Conservation (phyloP, 169 alveolate genomes). For the Ichthyophthirius multifiliis region DNA sequence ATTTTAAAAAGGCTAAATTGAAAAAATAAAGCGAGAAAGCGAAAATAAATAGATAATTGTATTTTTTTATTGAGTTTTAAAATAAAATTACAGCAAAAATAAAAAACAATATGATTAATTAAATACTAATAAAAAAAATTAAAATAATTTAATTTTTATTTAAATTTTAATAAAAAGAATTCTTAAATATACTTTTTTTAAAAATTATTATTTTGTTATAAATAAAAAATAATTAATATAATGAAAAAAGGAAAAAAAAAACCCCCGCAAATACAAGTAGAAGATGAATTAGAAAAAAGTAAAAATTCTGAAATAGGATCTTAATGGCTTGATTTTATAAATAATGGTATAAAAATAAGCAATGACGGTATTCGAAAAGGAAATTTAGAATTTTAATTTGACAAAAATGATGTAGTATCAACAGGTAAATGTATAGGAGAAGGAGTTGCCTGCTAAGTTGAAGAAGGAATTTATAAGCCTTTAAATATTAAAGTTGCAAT, state of each 20-base stretch:
- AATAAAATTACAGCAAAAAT: too few species aligned
- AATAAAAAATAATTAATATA: too few species aligned
- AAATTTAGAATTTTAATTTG: neutral
- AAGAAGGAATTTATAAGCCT: slow-evolving; percentile 39
- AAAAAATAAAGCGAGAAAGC: too few species aligned
- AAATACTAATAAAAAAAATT: too few species aligned
- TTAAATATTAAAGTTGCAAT: slow-evolving; percentile 41
- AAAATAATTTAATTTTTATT: too few species aligned
- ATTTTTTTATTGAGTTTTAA: too few species aligned
- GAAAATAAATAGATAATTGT: too few species aligned
- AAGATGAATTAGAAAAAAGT: neutral
- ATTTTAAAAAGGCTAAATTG: too few species aligned
- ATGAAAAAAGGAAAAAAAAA: neutral
- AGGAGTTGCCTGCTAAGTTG: slow-evolving; percentile 47
- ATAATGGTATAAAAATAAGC: neutral
- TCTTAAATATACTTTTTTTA: too few species aligned
- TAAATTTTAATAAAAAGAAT: too few species aligned
- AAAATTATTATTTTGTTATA: too few species aligned
- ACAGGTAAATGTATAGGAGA: slow-evolving; percentile 30
- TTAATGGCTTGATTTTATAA: neutral
- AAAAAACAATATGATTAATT: too few species aligned
- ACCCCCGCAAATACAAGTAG: neutral
- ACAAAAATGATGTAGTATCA: slow-evolving; percentile 9
- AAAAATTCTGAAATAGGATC: neutral
- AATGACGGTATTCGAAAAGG: neutral